Evolutionary conservation across 495 filamentous ascomycete species (phyloP).

Genomic region (Lepraria neglecta): DNA sequence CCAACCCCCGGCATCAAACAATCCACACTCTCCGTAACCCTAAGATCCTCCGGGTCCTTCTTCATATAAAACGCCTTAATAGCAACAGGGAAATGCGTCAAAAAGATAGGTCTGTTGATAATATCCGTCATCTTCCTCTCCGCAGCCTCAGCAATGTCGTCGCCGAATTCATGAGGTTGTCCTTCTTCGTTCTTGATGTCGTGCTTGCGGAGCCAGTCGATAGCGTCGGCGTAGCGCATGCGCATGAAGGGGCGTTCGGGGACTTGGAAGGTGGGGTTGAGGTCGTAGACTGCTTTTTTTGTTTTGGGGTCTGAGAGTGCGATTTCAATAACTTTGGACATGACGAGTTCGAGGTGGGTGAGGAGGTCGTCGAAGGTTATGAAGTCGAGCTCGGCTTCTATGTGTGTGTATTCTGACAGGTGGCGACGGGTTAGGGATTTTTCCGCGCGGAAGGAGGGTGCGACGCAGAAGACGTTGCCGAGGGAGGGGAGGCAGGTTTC

Average conservation of each 20-base stretch:
- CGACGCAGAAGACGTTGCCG: slow-evolving; percentile 94
- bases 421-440: slow-evolving; percentile 92
- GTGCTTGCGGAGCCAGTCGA: slow-evolving; percentile 84
- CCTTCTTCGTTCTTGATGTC: slow-evolving; percentile 90
- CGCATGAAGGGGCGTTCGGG: slow-evolving; percentile 84
- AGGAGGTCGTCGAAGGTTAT: slow-evolving; percentile 91
- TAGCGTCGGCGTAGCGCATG: slow-evolving; percentile 93
- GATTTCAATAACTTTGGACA: slow-evolving; percentile 77
- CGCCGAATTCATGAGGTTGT: slow-evolving; percentile 82
- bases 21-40: slow-evolving; percentile 96
- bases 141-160: slow-evolving; percentile 97
- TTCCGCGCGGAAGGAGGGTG: slow-evolving; percentile 97
- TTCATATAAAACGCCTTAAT: slow-evolving; percentile 99
- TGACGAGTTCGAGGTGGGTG: slow-evolving; percentile 80
- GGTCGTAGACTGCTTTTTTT: slow-evolving; percentile 62
- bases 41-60: slow-evolving; percentile 70
- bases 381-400: slow-evolving; percentile 95
- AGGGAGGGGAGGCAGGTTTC: slow-evolving; percentile 88
- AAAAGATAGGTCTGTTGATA: slow-evolving; percentile 90
- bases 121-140: slow-evolving; percentile 96
- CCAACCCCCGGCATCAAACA: slow-evolving; percentile 94
- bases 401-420: slow-evolving; percentile 91
- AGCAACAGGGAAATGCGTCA: slow-evolving; percentile 93
- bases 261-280: slow-evolving; percentile 82
- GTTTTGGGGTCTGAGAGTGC: slow-evolving; percentile 65